A percentile compares a stretch with the other conserved stretches of the same genome.
Evolutionary conservation across 768 basidiomycete species (phyloP).

Genomic region (Russula sp.): DNA sequence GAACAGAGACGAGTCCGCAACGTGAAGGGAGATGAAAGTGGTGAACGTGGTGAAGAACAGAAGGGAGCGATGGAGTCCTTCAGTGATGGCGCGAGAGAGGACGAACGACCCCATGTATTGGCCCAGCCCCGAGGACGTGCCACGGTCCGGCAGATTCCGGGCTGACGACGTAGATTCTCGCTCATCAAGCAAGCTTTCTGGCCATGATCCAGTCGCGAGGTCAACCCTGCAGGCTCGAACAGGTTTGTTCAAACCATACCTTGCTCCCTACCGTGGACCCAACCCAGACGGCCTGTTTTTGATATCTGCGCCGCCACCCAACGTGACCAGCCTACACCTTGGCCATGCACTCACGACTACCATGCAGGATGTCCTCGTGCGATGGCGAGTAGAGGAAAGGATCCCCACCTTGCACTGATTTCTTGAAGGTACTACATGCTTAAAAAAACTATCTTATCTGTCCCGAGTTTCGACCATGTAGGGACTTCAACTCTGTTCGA

Average conservation of each 20-base stretch:
- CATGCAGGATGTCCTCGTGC: constrained; percentile 81
- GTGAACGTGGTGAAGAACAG: too few relatives aligned
- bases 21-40: too few relatives aligned
- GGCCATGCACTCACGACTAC: constrained; percentile 91
- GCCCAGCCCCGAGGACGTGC: too few relatives aligned
- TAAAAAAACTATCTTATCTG: constrained; percentile 82
- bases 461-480: constrained; percentile 96
- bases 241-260: constrained; percentile 86
- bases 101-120: too few relatives aligned
- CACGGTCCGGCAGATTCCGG: too few relatives aligned
- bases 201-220: too few relatives aligned
- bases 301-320: constrained; percentile 88
- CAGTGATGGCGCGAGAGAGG: too few relatives aligned
- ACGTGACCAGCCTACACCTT: constrained; percentile 92
- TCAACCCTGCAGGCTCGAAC: constrained; percentile 64
- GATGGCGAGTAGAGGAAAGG: constrained; percentile 54
- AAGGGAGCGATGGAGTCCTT: too few relatives aligned
- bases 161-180: too few relatives aligned
- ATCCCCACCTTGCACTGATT: background rate
- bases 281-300: constrained; percentile 46
- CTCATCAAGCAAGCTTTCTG: too few relatives aligned
- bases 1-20: too few relatives aligned
- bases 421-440: constrained; percentile 84
- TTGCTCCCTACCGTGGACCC: constrained; percentile 46
- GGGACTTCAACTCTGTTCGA: constrained; percentile 97